A percentile compares a stretch with the other conserved stretches of the same genome.
Evolutionary conservation across 192 early-diverging fungal genomes (phyloP).

Genomic region (Backusella circina): DNA sequence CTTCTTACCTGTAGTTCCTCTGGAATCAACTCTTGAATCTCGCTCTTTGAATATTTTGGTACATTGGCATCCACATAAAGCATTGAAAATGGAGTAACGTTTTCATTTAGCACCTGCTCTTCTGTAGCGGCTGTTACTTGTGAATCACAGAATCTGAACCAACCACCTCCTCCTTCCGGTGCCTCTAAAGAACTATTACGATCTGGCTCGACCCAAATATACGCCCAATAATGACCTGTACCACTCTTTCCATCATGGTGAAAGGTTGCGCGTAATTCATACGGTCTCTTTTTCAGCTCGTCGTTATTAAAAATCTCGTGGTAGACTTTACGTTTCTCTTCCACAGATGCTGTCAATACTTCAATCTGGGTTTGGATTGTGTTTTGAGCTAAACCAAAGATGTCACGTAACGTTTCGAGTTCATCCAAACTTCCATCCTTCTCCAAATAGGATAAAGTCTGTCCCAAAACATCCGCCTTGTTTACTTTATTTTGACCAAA

Average conservation of each 20-base stretch:
- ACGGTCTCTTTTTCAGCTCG: slow-evolving; percentile 16
- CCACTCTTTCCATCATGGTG: slow-evolving; percentile 30
- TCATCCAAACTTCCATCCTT: background rate
- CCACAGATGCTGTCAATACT: background rate
- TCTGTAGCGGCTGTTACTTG: slow-evolving; percentile 12
- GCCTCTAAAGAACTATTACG: background rate
- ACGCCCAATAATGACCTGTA: slow-evolving; percentile 36
- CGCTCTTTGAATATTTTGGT: background rate
- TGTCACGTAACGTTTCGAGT: background rate
- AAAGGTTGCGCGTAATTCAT: slow-evolving; percentile 29
- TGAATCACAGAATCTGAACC: slow-evolving; percentile 36
- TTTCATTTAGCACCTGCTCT: slow-evolving; percentile 19
- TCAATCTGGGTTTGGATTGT: background rate
- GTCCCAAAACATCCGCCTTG: background rate
- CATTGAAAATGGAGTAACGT: slow-evolving; percentile 1
- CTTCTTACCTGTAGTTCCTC: background rate
- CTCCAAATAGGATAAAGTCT: background rate
- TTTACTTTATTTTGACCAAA: background rate
- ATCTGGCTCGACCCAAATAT: slow-evolving; percentile 26
- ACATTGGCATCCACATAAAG: slow-evolving; percentile 8
- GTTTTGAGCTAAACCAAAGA: background rate
- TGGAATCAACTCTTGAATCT: background rate
- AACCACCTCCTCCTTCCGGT: background rate
- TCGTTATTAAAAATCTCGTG: slow-evolving; percentile 12
- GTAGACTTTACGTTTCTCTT: background rate